Evolutionary conservation across 2,329 filamentous ascomycete species (phyloP), one percentile per base, ranked within the genome.

Genomic region (Emergomyces pasteurianus): DNA sequence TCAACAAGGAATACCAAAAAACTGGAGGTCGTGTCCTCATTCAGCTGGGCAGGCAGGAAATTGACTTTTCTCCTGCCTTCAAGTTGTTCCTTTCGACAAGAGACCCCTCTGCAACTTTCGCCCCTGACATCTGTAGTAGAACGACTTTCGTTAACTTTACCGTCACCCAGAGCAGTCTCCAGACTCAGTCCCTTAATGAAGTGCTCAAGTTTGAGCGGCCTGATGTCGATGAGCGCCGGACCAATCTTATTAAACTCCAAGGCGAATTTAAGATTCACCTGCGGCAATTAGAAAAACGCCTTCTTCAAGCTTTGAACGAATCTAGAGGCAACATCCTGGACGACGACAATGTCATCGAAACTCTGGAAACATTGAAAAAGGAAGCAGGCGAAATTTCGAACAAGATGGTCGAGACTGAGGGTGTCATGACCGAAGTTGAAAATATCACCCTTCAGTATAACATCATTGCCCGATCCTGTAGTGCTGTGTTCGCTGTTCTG

Each of bases 121-220:
- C 94, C 8, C 95, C 94, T 0, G 94, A 99, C 71, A 90, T 99
- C 65, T 99, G 95, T 84, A 96, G 91, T 80, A 85, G 95, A 70
- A 97, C 94, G 7, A 99, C 95, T 0, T 96, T 99, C 76, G 94
- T 99, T 82, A 99, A 99, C 77, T 99, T 99, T 69, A 97, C 95
- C 0, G 92, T 99, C 64, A 99, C 94, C 4, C 92, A 97, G 78
- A 96, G 94, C 83, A 97, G 92, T 80, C 81, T 99, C 71, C 94
- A 96, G 77, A 97, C 94, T 1, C 94, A 99, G 75, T 96, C 94
- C 0, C 84, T 99, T 67, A 96, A 96, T 67, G 92, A 99, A 65
- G 94, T 97, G 40, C 83, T 99, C 70, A 97, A 97, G 75, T 96
- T 92, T 16, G 94, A 99, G 79, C 86, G 95, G 60, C 94, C 95